Base-by-base conservation (phyloP, 225 moss, liverwort and hornwort genomes). In the Bryoerythrophyllum caledonicum region DNA sequence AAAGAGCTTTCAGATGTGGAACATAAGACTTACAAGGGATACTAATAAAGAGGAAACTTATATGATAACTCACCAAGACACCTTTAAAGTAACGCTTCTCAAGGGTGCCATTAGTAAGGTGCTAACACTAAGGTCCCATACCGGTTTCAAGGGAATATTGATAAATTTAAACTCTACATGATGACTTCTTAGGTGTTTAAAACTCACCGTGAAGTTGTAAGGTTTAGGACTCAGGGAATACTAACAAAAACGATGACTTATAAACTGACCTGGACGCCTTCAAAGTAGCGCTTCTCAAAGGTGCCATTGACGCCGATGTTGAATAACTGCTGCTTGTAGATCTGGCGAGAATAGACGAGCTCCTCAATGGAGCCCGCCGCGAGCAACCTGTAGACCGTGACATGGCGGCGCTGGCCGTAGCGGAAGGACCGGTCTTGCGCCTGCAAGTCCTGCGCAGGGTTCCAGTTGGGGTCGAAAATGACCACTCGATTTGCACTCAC, bases 41-140 rank as follows among this genome's bases (percentile, higher is more conserved):
- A 16, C 1, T 46, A 15, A 46, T 4, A 46, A 17, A 49, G 48
- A 49, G 13, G 17, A 49, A 17, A 19, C 48, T 49, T 6, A 7
- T 6, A 19, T 49, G 48, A 6, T 49, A 4, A 49, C 48, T 49
- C 17, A 49, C 92, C 92, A 93, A 90, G 58, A 97, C 94, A n/a
- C 94, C 97, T 74, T 97, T 92, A 78, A 97, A 97, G 80, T 97
- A 97, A 16, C 96, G 92, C 73, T 97, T 97, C 79, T 97, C 97
- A 75, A 83, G 74, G 65, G 83, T 89, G 67, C 93, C 97, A 75
- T 38, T 38, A 8, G 38, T 38, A 2, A 38, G 37, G 37, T 37
- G 37, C 37, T 37, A 6, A 6, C 1, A 6, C 37, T 37, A 8
- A 37, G 8, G 38, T 9, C 8, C 38, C 38, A 38, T 38, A 8